Evolutionary conservation across 768 basidiomycete species (phyloP).

Genomic region (Auriscalpium microsporum): DNA sequence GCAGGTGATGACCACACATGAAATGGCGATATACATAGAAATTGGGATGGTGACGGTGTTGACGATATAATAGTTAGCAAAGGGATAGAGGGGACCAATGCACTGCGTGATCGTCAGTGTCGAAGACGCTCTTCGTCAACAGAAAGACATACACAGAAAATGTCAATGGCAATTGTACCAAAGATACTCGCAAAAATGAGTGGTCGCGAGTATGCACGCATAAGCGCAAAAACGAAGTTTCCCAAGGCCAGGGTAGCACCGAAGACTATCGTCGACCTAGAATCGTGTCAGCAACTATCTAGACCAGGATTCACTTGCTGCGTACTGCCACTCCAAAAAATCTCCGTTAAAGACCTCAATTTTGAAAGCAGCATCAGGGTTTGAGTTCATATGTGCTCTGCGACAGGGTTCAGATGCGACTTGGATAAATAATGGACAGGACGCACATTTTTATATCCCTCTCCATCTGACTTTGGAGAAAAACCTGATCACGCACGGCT

Average conservation of each 20-base stretch:
- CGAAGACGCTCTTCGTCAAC: too few relatives aligned
- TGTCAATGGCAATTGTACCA: constrained; percentile 39
- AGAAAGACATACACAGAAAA: constrained; percentile 28
- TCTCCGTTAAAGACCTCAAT: constrained; percentile 38
- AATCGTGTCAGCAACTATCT: neutral
- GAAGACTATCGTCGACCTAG: constrained; percentile 35
- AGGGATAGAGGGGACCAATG: constrained; percentile 44
- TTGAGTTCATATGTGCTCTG: constrained; percentile 24
- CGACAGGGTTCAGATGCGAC: neutral
- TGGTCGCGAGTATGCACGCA: constrained; percentile 40
- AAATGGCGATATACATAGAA: constrained; percentile 40
- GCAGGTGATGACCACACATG: constrained; percentile 32
- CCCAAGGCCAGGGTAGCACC: constrained; percentile 43
- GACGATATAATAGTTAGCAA: constrained; percentile 34
- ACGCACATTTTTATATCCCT: constrained; percentile 16
- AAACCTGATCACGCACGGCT: constrained; percentile 27
- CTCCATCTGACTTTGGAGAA: constrained; percentile 20
- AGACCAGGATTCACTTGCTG: neutral
- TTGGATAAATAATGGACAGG: neutral
- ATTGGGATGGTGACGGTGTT: constrained; percentile 37
- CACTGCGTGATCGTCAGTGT: constrained; percentile 17
- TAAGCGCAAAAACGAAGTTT: constrained; percentile 33
- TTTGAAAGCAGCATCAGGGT: constrained; percentile 31
- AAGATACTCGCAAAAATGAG: constrained; percentile 38
- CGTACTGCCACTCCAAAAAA: constrained; percentile 38